Conservation (phyloP, 2,329 filamentous ascomycete genomes). For the Talaromyces albobiverticillius region DNA sequence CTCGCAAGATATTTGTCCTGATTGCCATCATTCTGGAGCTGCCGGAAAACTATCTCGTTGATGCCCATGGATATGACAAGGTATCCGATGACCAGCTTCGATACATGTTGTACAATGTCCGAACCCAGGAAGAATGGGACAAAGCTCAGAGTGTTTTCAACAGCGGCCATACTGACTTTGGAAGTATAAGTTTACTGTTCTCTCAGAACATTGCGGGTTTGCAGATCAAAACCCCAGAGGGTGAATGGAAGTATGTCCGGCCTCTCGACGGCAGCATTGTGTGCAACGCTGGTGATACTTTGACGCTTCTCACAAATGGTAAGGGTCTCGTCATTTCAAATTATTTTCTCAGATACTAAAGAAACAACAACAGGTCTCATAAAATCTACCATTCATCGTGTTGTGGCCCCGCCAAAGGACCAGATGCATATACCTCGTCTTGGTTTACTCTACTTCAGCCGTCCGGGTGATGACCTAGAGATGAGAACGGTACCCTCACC, state of each 20-base stretch:
- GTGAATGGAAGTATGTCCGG: constrained; percentile 49
- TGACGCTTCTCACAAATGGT: constrained; percentile 44
- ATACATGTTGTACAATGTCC: constrained; percentile 58
- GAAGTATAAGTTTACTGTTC: constrained; percentile 56
- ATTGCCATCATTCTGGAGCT: constrained; percentile 52
- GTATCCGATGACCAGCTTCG: constrained; percentile 58
- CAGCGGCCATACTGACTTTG: constrained; percentile 53
- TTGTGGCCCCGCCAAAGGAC: constrained; percentile 34
- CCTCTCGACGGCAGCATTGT: constrained; percentile 48
- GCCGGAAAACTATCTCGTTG: constrained; percentile 54
- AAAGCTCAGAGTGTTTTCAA: constrained; percentile 36
- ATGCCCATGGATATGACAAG: constrained; percentile 56
- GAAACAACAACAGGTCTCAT: constrained; percentile 19
- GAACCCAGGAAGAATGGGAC: constrained; percentile 47
- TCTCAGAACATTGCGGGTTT: constrained; percentile 56
- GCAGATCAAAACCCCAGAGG: constrained; percentile 48
- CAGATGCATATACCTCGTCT: constrained; percentile 30
- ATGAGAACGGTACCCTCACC: constrained; percentile 37
- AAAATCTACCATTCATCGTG: constrained; percentile 35
- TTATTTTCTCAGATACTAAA: background rate
- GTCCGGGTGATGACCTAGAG: constrained; percentile 31
- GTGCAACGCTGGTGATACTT: constrained; percentile 50
- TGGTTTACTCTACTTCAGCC: constrained; percentile 37
- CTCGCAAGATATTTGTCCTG: constrained; percentile 19
- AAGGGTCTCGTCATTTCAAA: background rate